Percentiles rank a stretch among this genome's conserved stretches.
phyloP scores from a whole-genome alignment of 2,329 filamentous ascomycete genomes.

The Pseudogymnoascus destructans region DNA sequence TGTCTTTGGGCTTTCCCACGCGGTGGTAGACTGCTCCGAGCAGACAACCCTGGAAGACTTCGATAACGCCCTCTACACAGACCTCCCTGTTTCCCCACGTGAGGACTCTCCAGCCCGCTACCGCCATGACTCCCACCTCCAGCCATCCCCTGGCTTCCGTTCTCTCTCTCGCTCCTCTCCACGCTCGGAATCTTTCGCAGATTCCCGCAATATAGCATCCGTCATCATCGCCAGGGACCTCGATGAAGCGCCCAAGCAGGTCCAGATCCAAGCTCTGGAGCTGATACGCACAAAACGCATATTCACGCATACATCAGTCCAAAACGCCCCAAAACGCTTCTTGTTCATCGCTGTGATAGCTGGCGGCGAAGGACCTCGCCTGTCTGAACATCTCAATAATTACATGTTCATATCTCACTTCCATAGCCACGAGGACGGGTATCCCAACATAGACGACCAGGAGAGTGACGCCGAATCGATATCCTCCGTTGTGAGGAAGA shows the following conservation, averaged over 20 bases:
- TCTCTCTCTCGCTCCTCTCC: conserved; percentile 23
- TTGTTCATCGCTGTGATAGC: conserved; percentile 64
- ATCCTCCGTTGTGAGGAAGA: conserved; percentile 25
- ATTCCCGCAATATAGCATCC: conserved; percentile 55
- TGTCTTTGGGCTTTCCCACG: conserved; percentile 59
- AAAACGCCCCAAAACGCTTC: conserved; percentile 64
- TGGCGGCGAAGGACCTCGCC: conserved; percentile 35
- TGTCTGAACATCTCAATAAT: conserved; percentile 57
- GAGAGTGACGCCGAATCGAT: conserved; percentile 20
- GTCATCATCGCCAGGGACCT: conserved; percentile 73
- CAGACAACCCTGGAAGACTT: conserved; percentile 73
- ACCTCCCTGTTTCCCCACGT: conserved; percentile 20
- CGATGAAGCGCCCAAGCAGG: conserved; percentile 54
- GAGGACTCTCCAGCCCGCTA: conserved; percentile 20
- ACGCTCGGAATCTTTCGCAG: conserved; percentile 26
- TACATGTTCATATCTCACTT: conserved; percentile 80
- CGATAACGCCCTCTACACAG: conserved; percentile 50
- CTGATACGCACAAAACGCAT: conserved; percentile 69
- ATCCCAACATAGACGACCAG: conserved; percentile 51
- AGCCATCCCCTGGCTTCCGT: conserved; percentile 20
- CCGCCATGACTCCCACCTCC: conserved; percentile 25
- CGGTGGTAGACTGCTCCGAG: conserved; percentile 58
- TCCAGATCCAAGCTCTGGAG: conserved; percentile 72
- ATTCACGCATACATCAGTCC: conserved; percentile 60
- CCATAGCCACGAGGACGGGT: conserved; percentile 59